phyloP scores from a whole-genome alignment of 2,329 filamentous ascomycete genomes.

The Exophiala aquamarina region DNA sequence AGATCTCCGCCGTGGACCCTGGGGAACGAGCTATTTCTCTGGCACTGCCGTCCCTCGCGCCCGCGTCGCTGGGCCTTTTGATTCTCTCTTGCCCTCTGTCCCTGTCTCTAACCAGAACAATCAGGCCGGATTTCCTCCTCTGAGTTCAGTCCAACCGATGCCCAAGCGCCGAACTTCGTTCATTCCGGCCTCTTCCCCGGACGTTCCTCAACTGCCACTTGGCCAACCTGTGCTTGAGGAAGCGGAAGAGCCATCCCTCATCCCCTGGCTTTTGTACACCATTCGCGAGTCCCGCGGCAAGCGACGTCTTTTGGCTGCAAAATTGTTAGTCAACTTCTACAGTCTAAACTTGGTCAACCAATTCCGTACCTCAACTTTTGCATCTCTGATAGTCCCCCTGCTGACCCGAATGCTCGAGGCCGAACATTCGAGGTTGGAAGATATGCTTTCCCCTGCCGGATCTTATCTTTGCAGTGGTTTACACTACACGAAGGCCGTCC shows the following conservation, averaged over 20 bases:
- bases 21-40: conserved; percentile 55
- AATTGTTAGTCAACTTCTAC: conserved; percentile 68
- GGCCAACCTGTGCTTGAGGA: conserved; percentile 48
- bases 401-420: conserved; percentile 62
- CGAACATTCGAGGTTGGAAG: conserved; percentile 40
- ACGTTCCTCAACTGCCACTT: conserved; percentile 28
- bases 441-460: conserved; percentile 29
- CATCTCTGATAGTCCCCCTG: conserved; percentile 68
- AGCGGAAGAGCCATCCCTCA: conserved; percentile 67
- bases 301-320: conserved; percentile 67
- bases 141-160: conserved; percentile 44
- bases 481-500: conserved; percentile 56
- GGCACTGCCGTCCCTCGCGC: conserved; percentile 51
- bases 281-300: conserved; percentile 58
- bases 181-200: conserved; percentile 31
- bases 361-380: conserved; percentile 63
- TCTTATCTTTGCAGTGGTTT: conserved; percentile 30
- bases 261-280: conserved; percentile 71
- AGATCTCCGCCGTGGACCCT: conserved; percentile 51
- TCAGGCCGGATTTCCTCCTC: conserved; percentile 55
- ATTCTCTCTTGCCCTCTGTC: conserved; percentile 61
- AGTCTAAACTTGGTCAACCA: conserved; percentile 66
- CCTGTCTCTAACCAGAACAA: conserved; percentile 35
- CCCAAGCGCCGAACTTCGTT: conserved; percentile 37
- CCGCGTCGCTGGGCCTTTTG: conserved; percentile 57